Conservation (phyloP, 805 yeast species). For the Kuraishia molischiana region DNA sequence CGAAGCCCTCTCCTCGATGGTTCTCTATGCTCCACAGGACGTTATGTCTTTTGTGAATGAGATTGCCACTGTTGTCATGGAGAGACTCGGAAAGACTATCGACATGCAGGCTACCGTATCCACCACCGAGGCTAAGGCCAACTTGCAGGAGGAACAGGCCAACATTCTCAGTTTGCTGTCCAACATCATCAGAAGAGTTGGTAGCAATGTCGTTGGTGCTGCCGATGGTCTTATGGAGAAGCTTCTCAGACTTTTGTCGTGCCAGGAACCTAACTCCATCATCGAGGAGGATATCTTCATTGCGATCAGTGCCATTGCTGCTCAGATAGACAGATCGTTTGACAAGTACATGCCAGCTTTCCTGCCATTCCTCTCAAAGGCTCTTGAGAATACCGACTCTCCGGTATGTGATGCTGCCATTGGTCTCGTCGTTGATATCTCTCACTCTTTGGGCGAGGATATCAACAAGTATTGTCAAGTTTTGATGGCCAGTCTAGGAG, state of each 20-base stretch:
- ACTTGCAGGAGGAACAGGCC: constrained; percentile 82
- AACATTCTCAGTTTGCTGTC: constrained; percentile 73
- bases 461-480: constrained; percentile 70
- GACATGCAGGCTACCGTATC: constrained; percentile 47
- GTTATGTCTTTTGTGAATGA: constrained; percentile 59
- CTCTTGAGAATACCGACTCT: constrained; percentile 73
- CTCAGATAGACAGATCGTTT: constrained; percentile 65
- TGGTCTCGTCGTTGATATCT: constrained; percentile 89
- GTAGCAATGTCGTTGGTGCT: constrained; percentile 50
- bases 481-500: constrained; percentile 77
- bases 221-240: constrained; percentile 81
- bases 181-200: constrained; percentile 75
- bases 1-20: constrained; percentile 82
- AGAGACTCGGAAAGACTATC: constrained; percentile 64
- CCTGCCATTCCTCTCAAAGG: constrained; percentile 72
- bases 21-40: constrained; percentile 61
- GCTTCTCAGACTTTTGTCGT: constrained; percentile 60
- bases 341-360: constrained; percentile 71
- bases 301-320: constrained; percentile 84
- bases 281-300: constrained; percentile 88
- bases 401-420: constrained; percentile 85
- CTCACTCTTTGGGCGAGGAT: constrained; percentile 73
- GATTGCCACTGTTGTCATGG: constrained; percentile 66
- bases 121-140: constrained; percentile 60
- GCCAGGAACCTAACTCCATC: constrained; percentile 57